Evolutionary conservation across 148 eudicot species (phyloP).

Genomic region (Cornus controversa): DNA sequence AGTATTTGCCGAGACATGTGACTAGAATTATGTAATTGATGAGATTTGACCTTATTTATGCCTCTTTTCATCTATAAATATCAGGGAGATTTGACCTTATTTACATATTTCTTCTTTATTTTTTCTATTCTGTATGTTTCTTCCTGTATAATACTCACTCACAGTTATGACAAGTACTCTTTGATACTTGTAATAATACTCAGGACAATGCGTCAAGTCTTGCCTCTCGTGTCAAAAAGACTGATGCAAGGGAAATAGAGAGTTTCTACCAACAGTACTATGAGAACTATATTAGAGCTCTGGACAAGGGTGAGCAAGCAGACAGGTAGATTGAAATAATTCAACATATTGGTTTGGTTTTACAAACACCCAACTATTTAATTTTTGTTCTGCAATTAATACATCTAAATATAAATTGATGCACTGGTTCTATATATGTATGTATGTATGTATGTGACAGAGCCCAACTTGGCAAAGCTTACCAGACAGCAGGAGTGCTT

Average conservation of each 20-base stretch:
- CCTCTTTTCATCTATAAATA: no score
- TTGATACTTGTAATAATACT: background rate
- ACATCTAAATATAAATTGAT: background rate
- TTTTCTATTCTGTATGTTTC: no score
- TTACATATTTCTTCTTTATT: no score
- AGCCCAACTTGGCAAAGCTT: constrained; percentile 93
- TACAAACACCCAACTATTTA: background rate
- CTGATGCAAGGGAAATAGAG: constrained; percentile 91
- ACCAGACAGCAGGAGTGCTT: constrained; percentile 89
- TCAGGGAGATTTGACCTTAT: no score
- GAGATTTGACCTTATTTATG: no score
- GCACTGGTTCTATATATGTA: no score
- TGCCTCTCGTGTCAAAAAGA: constrained; percentile 69
- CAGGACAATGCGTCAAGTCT: constrained; percentile 83
- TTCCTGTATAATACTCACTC: no score
- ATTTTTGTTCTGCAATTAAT: background rate
- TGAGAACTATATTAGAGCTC: constrained; percentile 74
- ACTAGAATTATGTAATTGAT: no score
- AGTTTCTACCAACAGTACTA: constrained; percentile 90
- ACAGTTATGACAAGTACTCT: no score
- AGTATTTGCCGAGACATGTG: no score
- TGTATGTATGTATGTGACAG: constrained; percentile 23
- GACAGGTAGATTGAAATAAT: constrained; percentile 34
- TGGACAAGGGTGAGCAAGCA: constrained; percentile 93
- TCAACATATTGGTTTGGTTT: background rate